A percentile compares a stretch with the other conserved stretches of the same genome.
These are phyloP conservation scores for Terana coerulea DNA, from an alignment of 768 basidiomycete genomes.

Conservation along the genomic window DNA sequence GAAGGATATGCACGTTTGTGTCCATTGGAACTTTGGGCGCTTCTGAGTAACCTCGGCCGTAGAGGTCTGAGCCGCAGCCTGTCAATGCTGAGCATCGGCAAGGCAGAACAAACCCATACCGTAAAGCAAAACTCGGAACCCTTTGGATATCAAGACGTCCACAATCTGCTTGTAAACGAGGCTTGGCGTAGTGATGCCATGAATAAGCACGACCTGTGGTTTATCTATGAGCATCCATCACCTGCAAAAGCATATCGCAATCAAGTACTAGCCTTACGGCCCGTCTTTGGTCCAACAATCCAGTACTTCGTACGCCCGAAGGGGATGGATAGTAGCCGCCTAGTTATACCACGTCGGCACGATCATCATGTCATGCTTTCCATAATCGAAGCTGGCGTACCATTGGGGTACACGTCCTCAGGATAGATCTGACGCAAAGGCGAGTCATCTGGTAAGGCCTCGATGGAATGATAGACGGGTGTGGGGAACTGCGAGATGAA, in stretches of 20 bases:
- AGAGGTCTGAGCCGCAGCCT: no score
- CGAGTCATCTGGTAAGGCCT: conserved; percentile 18
- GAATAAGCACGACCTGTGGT: conserved; percentile 60
- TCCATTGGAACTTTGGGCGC: conserved; percentile 61
- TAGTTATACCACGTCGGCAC: no score
- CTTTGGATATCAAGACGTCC: conserved; percentile 53
- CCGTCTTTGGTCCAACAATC: conserved; percentile 66
- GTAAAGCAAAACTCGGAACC: conserved; percentile 73
- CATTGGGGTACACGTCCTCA: conserved; percentile 28
- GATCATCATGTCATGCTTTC: neutral
- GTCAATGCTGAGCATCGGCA: no score
- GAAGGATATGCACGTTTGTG: conserved; percentile 57
- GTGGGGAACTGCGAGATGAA: conserved; percentile 16
- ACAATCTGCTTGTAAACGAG: conserved; percentile 73
- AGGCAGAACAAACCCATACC: no score
- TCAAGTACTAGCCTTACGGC: conserved; percentile 47
- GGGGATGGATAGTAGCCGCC: conserved; percentile 59
- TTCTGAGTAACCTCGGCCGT: no score
- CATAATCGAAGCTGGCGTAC: conserved; percentile 6
- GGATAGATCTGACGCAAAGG: conserved; percentile 27
- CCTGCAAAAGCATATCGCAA: no score
- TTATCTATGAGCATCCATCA: no score
- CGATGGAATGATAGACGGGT: conserved; percentile 23
- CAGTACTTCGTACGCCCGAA: conserved; percentile 65
- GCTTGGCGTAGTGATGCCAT: conserved; percentile 72